phyloP scores from a whole-genome alignment of 495 filamentous ascomycete genomes.

The Aspergillus carlsbadensis region DNA sequence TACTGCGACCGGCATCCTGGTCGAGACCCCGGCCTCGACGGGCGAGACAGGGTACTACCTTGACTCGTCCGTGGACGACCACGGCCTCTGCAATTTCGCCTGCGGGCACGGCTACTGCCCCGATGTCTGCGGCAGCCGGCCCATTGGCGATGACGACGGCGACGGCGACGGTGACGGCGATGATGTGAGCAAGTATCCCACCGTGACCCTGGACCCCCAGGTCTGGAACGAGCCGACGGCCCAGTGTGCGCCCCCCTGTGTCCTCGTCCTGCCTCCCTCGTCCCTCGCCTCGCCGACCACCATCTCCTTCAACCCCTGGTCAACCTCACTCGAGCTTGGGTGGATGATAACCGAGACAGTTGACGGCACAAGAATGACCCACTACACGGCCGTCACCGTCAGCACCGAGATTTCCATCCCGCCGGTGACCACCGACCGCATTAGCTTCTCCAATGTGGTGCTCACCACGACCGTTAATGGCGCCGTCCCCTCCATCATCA shows the following conservation, averaged over 20 bases:
- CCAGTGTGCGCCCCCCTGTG: conserved; percentile 20
- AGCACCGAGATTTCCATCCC: too few relatives aligned
- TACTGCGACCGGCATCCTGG: not conserved
- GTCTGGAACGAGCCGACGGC: conserved; percentile 6
- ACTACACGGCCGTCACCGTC: too few relatives aligned
- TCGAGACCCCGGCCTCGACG: not conserved
- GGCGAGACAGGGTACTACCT: not conserved
- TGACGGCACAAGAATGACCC: too few relatives aligned
- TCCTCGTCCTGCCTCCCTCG: conserved; percentile 20
- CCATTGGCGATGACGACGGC: too few relatives aligned
- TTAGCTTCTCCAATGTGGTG: too few relatives aligned
- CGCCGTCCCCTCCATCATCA: too few relatives aligned
- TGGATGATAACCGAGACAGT: not conserved
- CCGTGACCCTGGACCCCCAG: conserved; percentile 4
- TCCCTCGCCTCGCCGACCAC: conserved; percentile 12
- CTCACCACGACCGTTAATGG: too few relatives aligned
- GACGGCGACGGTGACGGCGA: not conserved
- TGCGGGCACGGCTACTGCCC: conserved; percentile 10
- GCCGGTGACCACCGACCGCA: too few relatives aligned
- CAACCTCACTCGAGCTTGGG: not conserved
- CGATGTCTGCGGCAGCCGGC: not conserved
- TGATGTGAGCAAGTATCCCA: conserved; percentile 17
- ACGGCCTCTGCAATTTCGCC: conserved; percentile 6
- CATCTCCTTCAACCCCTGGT: conserved; percentile 17
- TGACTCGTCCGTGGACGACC: not conserved